Percentiles rank a stretch among this genome's conserved stretches.
These are phyloP conservation scores for Porphyrellus cyaneotinctus DNA, from an alignment of 768 basidiomycete genomes.

Conservation along the genomic window DNA sequence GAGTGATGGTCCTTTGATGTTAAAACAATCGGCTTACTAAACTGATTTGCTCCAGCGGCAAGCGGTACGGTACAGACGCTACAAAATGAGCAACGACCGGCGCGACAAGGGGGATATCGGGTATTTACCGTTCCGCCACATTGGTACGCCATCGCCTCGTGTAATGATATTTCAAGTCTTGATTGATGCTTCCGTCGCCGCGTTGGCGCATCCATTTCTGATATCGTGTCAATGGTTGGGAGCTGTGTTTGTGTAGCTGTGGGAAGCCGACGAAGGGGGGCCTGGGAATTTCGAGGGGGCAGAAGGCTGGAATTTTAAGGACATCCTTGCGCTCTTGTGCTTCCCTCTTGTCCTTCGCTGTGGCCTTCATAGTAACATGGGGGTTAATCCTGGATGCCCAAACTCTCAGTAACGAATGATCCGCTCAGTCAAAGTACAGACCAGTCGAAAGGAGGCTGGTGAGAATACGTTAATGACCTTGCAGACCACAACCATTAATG, in stretches of 20 bases:
- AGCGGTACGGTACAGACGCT: slow-evolving; percentile 58
- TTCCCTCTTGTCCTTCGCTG: slow-evolving; percentile 32
- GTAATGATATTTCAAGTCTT: slow-evolving; percentile 52
- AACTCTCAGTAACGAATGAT: background rate
- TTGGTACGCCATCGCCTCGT: slow-evolving; percentile 39
- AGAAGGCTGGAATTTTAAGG: slow-evolving; percentile 43
- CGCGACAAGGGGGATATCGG: background rate
- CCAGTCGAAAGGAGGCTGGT: slow-evolving; percentile 71
- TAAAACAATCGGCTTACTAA: slow-evolving; percentile 34
- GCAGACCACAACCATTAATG: slow-evolving; percentile 5
- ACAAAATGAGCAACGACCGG: background rate
- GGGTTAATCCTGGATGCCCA: slow-evolving; percentile 51
- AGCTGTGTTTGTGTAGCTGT: slow-evolving; percentile 39
- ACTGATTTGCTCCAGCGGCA: slow-evolving; percentile 45
- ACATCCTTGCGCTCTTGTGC: slow-evolving; percentile 32
- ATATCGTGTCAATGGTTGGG: slow-evolving; percentile 41
- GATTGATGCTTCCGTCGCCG: slow-evolving; percentile 15
- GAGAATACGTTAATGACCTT: background rate
- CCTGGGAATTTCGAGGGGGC: slow-evolving; percentile 30
- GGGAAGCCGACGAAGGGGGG: slow-evolving; percentile 43
- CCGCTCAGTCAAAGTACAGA: slow-evolving; percentile 17
- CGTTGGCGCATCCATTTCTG: slow-evolving; percentile 38
- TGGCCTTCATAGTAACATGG: slow-evolving; percentile 37
- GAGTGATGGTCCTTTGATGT: background rate
- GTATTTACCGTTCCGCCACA: slow-evolving; percentile 51